These are phyloP conservation scores for Lipomyces sp. DNA, from an alignment of 805 yeast genomes.

Conservation along the genomic window DNA sequence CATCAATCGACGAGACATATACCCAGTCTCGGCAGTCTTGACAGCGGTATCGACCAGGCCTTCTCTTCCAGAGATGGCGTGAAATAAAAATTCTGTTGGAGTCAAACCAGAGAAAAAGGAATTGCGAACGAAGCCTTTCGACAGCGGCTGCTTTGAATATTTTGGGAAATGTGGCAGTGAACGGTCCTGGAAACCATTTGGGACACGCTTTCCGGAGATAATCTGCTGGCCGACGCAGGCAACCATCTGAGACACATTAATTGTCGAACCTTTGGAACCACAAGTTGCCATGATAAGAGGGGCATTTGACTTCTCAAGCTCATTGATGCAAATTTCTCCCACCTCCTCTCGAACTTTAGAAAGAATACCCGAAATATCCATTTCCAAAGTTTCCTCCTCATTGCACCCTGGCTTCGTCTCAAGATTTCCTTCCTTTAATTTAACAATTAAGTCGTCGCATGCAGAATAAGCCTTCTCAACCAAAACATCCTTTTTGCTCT, in stretches of 20 bases:
- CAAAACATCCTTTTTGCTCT: constrained; percentile 77
- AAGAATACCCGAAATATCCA: constrained; percentile 92
- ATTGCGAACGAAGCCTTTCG: constrained; percentile 96
- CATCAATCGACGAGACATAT: constrained; percentile 98
- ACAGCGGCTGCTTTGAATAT: constrained; percentile 94
- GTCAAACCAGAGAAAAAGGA: constrained; percentile 91
- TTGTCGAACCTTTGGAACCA: constrained; percentile 98
- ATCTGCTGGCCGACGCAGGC: constrained; percentile 99
- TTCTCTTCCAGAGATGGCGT: constrained; percentile 99
- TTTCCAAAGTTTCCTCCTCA: constrained; percentile 97
- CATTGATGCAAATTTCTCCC: constrained; percentile 95
- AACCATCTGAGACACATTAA: constrained; percentile 99
- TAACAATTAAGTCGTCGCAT: constrained; percentile 87
- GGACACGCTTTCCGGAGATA: constrained; percentile 98
- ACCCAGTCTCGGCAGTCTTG: constrained; percentile 98
- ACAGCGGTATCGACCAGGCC: constrained; percentile 99
- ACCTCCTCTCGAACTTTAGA: constrained; percentile 99
- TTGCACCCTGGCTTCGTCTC: constrained; percentile 99
- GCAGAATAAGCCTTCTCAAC: constrained; percentile 88
- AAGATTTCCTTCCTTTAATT: constrained; percentile 79
- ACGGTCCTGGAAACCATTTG: constrained; percentile 99
- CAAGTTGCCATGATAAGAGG: constrained; percentile 99
- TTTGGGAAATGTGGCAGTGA: constrained; percentile 96
- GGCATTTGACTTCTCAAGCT: constrained; percentile 86
- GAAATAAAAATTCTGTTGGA: constrained; percentile 97